Evolutionary conservation across 176 grass and related monocot genomes (phyloP).

Genomic region (Carex cristatella): DNA sequence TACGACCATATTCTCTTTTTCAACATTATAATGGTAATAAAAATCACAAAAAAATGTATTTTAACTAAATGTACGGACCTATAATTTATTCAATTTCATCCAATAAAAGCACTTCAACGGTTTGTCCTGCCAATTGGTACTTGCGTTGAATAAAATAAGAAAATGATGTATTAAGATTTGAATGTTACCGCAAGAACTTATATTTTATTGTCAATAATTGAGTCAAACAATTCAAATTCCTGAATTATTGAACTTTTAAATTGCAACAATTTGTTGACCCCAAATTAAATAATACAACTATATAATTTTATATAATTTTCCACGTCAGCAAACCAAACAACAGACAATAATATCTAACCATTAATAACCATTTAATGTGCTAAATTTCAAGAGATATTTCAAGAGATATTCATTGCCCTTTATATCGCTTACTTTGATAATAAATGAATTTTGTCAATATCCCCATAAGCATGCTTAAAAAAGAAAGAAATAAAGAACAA

Average conservation of each 20-base stretch:
- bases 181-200: neutral
- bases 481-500: neutral
- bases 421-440: neutral
- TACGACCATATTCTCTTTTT: neutral
- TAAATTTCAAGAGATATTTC: neutral
- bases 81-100: slow-evolving; percentile 7
- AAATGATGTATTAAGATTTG: slow-evolving; percentile 15
- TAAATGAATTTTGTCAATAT: neutral
- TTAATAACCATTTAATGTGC: neutral
- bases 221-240: neutral
- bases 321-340: neutral
- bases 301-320: neutral
- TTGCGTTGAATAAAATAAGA: neutral
- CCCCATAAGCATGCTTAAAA: neutral
- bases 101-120: neutral
- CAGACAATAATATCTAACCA: neutral
- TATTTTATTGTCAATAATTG: neutral
- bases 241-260: neutral
- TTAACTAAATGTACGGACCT: neutral
- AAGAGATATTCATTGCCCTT: neutral
- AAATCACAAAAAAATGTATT: neutral
- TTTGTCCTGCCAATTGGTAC: neutral
- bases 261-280: neutral
- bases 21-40: neutral
- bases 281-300: neutral